Base-by-base conservation (phyloP, 2,329 filamentous ascomycete genomes). In the Paecilomyces fulvus region DNA sequence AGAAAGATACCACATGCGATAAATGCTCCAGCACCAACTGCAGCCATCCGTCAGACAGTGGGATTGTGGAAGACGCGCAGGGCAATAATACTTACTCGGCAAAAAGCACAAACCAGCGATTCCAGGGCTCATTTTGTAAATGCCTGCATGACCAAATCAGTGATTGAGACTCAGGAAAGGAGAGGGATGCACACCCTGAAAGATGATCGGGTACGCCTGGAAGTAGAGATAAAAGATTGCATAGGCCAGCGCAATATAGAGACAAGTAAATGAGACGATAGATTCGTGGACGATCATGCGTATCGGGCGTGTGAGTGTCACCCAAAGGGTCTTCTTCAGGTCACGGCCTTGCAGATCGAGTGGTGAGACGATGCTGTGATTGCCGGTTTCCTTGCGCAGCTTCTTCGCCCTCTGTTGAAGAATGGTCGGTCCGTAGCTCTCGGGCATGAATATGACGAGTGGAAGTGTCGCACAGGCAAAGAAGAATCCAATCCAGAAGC, bases 211-310 rank as follows among this genome's bases (percentile, higher is more conserved):
- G 67, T 86, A 92, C 9, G 86, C 85, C 70, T 90, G 83, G 62
- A 92, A 90, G 66, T 85, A 89, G 71, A 92, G 87, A 76, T 84
- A 85, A 62, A 85, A 83, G 58, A 85, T 81, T 1, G 77, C 80
- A 66, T 90, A 92, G 54, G 84, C 79, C 51, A 91, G 77, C 49
- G 88, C 83, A 31, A 90, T 76, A 70, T 90, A 92, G 69, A 82
- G 65, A 71, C 85, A 90, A 2, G 81, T 82, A 56, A 84, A 83
- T 48, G 85, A 79, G 14, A 92, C 87, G 53, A 92, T 87, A 52
- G 85, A 83, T 69, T 92, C 89, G 50, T 81, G 84, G 52, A 80
- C 54, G 31, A 87, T 76, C 88, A 92, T 92, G 51, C 86, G 80
- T 20, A 90, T 72, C 0, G 89, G 88, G 1, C 88, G 75, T 0